These are phyloP conservation scores for Xylaria cubensis DNA, from an alignment of 495 filamentous ascomycete genomes.

Conservation along the genomic window DNA sequence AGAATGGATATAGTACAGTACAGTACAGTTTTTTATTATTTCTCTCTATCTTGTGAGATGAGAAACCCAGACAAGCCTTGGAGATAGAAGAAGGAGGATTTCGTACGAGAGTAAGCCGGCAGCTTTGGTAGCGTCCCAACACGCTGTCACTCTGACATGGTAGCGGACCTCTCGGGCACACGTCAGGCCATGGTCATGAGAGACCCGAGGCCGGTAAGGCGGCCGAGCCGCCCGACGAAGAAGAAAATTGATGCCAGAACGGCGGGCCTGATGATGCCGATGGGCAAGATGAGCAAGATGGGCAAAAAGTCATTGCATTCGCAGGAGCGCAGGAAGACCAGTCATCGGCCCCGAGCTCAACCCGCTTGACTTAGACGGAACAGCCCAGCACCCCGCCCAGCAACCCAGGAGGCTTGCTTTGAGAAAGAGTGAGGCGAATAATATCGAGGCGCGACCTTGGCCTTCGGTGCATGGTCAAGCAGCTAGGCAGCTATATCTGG, in stretches of 20 bases:
- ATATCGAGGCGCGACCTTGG: not conserved
- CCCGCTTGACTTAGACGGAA: not conserved
- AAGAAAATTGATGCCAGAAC: not conserved
- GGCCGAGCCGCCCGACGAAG: conserved; percentile 15
- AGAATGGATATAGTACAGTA: not conserved
- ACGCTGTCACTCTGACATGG: conserved; percentile 18
- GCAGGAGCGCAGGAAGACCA: not conserved
- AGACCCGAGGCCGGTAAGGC: conserved; percentile 9
- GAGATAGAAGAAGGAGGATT: not conserved
- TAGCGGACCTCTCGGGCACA: conserved; percentile 3
- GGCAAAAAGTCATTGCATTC: not conserved
- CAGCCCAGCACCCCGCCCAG: not conserved
- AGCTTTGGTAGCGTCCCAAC: conserved; percentile 1
- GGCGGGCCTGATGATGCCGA: conserved; percentile 1
- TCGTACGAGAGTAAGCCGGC: conserved; percentile 16
- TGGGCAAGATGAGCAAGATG: not conserved
- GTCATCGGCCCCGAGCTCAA: not conserved
- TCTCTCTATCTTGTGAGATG: not conserved
- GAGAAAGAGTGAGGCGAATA: conserved; percentile 1
- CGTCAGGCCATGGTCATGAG: conserved; percentile 7
- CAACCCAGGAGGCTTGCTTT: not conserved
- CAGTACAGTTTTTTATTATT: not conserved
- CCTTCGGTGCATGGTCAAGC: conserved; percentile 12
- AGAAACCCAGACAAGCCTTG: not conserved
- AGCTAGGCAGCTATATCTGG: not conserved